phyloP scores from a whole-genome alignment of 129 eudicot species.

The Flaveria brownii region DNA sequence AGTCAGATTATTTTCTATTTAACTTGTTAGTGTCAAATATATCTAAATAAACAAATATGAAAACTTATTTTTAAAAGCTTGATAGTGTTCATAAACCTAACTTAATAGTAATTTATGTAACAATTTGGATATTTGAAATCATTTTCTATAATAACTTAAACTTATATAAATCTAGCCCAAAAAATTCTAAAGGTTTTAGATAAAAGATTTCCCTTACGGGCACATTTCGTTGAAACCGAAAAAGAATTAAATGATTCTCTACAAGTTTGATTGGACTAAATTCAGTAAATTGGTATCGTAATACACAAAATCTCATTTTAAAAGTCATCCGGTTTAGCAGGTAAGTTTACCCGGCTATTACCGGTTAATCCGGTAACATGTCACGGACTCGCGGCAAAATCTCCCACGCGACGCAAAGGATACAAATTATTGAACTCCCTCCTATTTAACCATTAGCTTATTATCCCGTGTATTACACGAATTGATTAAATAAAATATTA shows the following conservation, averaged over 20 bases:
- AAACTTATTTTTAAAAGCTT: no score
- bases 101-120: not conserved
- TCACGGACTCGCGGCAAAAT: not conserved
- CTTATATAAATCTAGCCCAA: no score
- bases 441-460: conserved; percentile 16
- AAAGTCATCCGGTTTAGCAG: conserved; percentile 8
- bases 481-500: no score
- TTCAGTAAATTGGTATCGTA: not conserved
- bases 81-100: no score
- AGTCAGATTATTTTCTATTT: no score
- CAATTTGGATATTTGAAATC: no score
- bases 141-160: no score
- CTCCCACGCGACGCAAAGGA: not conserved
- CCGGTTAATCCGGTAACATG: conserved; percentile 23
- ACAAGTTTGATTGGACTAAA: no score
- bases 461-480: no score
- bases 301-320: not conserved
- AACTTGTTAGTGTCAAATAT: no score
- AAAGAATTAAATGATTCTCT: not conserved
- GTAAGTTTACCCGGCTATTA: not conserved
- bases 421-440: not conserved
- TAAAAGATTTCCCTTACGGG: not conserved
- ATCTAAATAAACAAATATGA: no score
- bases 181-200: not conserved
- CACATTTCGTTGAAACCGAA: not conserved